Evolutionary conservation across 1,139 yeast genomes (phyloP).

Genomic region (Yamadazyma mexicana): DNA sequence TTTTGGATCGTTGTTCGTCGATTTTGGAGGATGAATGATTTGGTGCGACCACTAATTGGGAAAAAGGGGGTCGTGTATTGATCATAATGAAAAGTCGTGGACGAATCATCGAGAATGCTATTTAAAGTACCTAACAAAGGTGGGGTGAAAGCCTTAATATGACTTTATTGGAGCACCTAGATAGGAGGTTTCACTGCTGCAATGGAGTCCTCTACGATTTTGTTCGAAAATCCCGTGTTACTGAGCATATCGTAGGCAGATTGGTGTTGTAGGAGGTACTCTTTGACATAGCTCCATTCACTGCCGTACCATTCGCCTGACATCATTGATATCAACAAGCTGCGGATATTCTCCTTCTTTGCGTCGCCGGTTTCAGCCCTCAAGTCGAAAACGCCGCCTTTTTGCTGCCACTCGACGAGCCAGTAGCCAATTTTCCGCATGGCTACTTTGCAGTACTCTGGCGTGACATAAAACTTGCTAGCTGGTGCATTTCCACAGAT

Average conservation of each 20-base stretch:
- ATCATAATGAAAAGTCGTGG: too few relatives aligned
- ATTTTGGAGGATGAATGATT: conserved; percentile 3
- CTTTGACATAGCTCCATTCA: conserved; percentile 37
- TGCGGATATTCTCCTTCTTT: conserved; percentile 17
- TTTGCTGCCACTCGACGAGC: conserved; percentile 47
- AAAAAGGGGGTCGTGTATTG: too few relatives aligned
- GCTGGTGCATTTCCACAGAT: background rate
- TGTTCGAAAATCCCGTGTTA: conserved; percentile 37
- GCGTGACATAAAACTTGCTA: conserved; percentile 33
- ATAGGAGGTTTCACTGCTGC: conserved; percentile 41
- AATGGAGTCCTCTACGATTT: conserved; percentile 40
- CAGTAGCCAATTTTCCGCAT: conserved; percentile 46
- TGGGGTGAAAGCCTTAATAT: too few relatives aligned
- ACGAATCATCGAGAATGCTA: too few relatives aligned
- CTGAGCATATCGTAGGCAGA: conserved; percentile 22
- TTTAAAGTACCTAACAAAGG: too few relatives aligned
- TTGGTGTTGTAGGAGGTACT: conserved; percentile 22
- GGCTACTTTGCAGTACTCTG: conserved; percentile 41
- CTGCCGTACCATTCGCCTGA: conserved; percentile 51
- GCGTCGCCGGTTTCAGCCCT: conserved; percentile 6
- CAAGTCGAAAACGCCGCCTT: conserved; percentile 16
- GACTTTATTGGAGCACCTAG: too few relatives aligned
- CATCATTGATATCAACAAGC: conserved; percentile 33
- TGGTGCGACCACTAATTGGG: background rate
- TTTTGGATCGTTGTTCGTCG: conserved; percentile 1